A percentile compares a stretch with the other conserved stretches of the same genome.
Conservation (phyloP, 2,329 filamentous ascomycete genomes). For the Claviceps purpurea region DNA sequence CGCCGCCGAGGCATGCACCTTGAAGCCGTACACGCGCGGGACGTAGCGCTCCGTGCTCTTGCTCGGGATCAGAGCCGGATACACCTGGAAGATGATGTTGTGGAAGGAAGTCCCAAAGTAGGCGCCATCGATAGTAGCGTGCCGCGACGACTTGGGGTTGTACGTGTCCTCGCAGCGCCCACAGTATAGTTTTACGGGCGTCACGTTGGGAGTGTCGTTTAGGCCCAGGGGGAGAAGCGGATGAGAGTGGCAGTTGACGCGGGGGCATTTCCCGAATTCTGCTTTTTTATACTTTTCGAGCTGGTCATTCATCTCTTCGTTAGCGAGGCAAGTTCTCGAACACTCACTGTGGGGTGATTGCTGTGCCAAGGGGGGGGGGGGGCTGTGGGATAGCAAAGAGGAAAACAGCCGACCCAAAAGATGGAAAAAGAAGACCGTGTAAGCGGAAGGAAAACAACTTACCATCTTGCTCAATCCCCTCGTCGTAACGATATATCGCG, state of each 20-base stretch:
- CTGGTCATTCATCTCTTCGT: slow-evolving; percentile 29
- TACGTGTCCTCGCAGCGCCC: slow-evolving; percentile 95
- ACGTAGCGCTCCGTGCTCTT: slow-evolving; percentile 81
- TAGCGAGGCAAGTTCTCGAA: no score
- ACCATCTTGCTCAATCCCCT: slow-evolving; percentile 94
- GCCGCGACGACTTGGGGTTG: slow-evolving; percentile 94
- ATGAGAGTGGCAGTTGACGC: slow-evolving; percentile 87
- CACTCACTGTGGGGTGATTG: no score
- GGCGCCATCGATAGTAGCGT: slow-evolving; percentile 89
- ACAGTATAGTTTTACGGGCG: slow-evolving; percentile 94
- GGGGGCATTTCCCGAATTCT: slow-evolving; percentile 95
- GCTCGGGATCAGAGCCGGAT: slow-evolving; percentile 73
- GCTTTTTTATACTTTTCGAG: slow-evolving; percentile 98
- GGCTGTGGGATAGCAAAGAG: neutral
- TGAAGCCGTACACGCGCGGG: slow-evolving; percentile 87
- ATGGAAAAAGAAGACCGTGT: neutral
- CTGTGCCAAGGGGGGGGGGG: no score
- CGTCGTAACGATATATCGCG: slow-evolving; percentile 92
- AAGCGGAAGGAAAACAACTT: slow-evolving; percentile 15
- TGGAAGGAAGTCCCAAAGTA: slow-evolving; percentile 98
- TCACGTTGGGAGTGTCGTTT: slow-evolving; percentile 74
- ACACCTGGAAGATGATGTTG: slow-evolving; percentile 98
- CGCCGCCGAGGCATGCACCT: slow-evolving; percentile 79
- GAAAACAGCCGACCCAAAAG: neutral
- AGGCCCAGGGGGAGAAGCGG: slow-evolving; percentile 90